These are phyloP conservation scores for Trichoderma asperelloides DNA, from an alignment of 495 filamentous ascomycete genomes.

Conservation along the genomic window DNA sequence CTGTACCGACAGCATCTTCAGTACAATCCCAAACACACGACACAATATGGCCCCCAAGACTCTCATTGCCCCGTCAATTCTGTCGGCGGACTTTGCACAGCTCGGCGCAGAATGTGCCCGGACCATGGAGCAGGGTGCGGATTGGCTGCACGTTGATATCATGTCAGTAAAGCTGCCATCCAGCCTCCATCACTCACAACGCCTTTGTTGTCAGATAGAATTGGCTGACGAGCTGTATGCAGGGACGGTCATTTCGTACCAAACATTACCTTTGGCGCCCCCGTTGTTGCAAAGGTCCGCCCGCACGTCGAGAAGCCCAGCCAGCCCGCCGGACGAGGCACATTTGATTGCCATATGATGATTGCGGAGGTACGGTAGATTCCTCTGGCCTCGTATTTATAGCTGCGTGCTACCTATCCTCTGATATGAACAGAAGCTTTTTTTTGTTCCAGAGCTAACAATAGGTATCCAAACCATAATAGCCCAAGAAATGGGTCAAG, in stretches of 20 bases:
- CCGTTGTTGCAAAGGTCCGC: slow-evolving; percentile 89
- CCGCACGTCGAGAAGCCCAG: slow-evolving; percentile 57
- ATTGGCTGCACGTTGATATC: slow-evolving; percentile 88
- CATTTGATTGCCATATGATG: slow-evolving; percentile 99
- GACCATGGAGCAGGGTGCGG: slow-evolving; percentile 73
- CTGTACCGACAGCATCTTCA: no score
- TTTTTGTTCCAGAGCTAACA: not conserved
- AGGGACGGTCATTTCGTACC: slow-evolving; percentile 94
- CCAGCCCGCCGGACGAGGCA: slow-evolving; percentile 59
- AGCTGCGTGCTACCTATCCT: not conserved
- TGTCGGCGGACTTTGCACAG: slow-evolving; percentile 87
- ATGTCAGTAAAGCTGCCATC: slow-evolving; percentile 45
- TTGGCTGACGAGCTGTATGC: not conserved
- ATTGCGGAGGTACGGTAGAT: slow-evolving; percentile 70
- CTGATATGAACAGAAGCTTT: not conserved
- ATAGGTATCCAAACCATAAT: not conserved
- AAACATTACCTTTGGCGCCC: slow-evolving; percentile 91
- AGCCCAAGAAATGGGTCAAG: slow-evolving; percentile 94
- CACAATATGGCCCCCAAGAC: slow-evolving; percentile 72
- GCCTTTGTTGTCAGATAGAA: not conserved
- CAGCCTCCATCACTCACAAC: slow-evolving; percentile 5
- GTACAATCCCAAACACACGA: not conserved
- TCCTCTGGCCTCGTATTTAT: not conserved
- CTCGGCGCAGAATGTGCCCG: slow-evolving; percentile 75
- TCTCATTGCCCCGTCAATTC: slow-evolving; percentile 94